Evolutionary conservation across 352 stramenopile species (phyloP).

Genomic region (Pythium sp.): DNA sequence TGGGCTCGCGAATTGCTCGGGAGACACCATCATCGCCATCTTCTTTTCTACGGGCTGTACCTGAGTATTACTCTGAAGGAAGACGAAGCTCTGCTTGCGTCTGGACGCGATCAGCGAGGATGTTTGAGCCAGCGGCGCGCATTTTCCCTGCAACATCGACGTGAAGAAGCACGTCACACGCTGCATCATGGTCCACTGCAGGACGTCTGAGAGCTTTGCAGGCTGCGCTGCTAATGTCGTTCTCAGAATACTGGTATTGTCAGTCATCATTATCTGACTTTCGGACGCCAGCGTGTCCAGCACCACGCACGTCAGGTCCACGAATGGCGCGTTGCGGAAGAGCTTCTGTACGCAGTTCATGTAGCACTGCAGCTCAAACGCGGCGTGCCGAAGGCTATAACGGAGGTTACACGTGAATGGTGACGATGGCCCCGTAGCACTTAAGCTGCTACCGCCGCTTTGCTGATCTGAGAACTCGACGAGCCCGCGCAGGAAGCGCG

Average conservation of each 20-base stretch:
- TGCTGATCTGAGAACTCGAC: constrained; percentile 8
- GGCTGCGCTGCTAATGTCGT: neutral
- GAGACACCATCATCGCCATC: neutral
- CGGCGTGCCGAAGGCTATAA: constrained; percentile 17
- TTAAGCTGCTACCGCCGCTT: no score
- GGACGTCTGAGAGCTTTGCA: neutral
- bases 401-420: neutral
- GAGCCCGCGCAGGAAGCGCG: constrained; percentile 25
- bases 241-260: neutral
- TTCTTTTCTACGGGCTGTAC: neutral
- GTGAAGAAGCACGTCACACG: constrained; percentile 21
- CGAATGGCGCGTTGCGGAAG: constrained; percentile 14
- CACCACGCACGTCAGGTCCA: constrained; percentile 10
- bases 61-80: neutral
- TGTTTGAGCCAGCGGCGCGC: constrained; percentile 1
- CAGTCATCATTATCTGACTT: neutral
- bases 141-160: constrained; percentile 23
- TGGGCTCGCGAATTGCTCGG: constrained; percentile 7
- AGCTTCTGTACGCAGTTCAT: constrained; percentile 15
- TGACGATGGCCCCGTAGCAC: neutral
- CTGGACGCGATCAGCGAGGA: constrained; percentile 7
- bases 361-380: constrained; percentile 12
- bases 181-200: constrained; percentile 13
- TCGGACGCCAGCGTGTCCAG: constrained; percentile 9
- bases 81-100: constrained; percentile 3